Base-by-base conservation (phyloP, 805 yeast species). In the Clavispora santaluciae region DNA sequence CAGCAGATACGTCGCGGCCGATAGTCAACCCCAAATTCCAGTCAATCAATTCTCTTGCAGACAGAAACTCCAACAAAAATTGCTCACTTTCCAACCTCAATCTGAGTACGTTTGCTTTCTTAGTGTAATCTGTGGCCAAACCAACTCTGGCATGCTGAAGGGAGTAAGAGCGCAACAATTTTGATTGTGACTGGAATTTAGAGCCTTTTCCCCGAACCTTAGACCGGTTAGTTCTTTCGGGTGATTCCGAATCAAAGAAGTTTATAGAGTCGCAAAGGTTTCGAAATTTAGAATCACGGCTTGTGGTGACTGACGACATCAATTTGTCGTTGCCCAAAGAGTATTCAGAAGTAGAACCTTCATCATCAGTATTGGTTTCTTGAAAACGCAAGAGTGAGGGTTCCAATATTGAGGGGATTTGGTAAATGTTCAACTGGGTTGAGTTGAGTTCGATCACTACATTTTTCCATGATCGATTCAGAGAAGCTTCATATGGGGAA, bases 131-230 rank as follows among this genome's bases (percentile, higher is more conserved):
- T 2, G 78, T 70, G 0, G 98, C 96, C 11, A 88, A 66, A 0
- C 99, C 99, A 34, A 86, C 64, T 52, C 74, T 80, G 10, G 93
- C 90, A 62, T 82, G 81, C 61, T 93, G 98, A 28, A 91, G 69
- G 2, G 96, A 80, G 60, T 79, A 90, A 0, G 88, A 76, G 47
- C 81, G 72, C n/a, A 75, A 51, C 22, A 84, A 36, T 10, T 34
- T 35, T 23, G 33, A 34, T 12, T 36, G 40, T 18, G 36, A 35
- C 34, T 33, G 25, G 17, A 5, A 17, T 9, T 30, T 45, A 10
- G 13, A 8, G 4, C 11, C 13, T n/a, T 31, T 24, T 7, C 25
- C 13, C 23, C 6, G 8, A 16, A 21, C 7, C 6, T 15, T 22
- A 3, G 25, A 7, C 6, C n/a, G 20, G 23, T 17, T 16, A n/a